Evolutionary conservation across 805 yeast genomes (phyloP).

Genomic region (Wickerhamiella nectarea): DNA sequence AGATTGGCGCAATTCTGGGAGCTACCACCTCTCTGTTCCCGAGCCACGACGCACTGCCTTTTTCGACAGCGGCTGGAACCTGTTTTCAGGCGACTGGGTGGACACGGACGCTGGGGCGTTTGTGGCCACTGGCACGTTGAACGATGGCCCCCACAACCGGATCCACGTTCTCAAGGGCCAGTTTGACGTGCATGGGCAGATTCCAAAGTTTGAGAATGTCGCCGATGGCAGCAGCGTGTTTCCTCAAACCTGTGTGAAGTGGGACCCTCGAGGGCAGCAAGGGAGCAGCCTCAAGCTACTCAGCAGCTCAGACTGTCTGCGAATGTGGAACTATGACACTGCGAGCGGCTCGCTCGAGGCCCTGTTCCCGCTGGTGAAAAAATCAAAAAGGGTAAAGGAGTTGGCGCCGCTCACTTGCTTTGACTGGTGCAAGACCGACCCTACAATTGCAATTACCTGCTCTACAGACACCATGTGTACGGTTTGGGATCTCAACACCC

Average conservation of each 20-base stretch:
- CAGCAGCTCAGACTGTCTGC: slow-evolving; percentile 56
- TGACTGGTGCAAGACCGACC: slow-evolving; percentile 75
- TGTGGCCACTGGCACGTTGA: slow-evolving; percentile 60
- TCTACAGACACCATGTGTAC: slow-evolving; percentile 96
- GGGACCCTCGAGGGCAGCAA: slow-evolving; percentile 43
- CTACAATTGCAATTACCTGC: slow-evolving; percentile 61
- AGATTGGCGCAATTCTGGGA: not conserved
- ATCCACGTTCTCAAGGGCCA: slow-evolving; percentile 27
- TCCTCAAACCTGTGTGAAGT: slow-evolving; percentile 58
- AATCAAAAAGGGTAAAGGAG: slow-evolving; percentile 32
- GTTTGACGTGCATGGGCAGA: slow-evolving; percentile 5
- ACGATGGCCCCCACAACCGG: slow-evolving; percentile 63
- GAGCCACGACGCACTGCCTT: slow-evolving; percentile 13
- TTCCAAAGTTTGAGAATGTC: slow-evolving; percentile 21
- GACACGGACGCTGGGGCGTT: slow-evolving; percentile 27
- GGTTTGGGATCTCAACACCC: slow-evolving; percentile 70
- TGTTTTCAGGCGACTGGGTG: slow-evolving; percentile 43
- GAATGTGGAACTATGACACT: slow-evolving; percentile 43
- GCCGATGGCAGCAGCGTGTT: slow-evolving; percentile 44
- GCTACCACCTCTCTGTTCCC: slow-evolving; percentile 25
- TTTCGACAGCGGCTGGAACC: slow-evolving; percentile 37
- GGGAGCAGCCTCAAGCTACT: slow-evolving; percentile 36
- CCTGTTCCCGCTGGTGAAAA: slow-evolving; percentile 30
- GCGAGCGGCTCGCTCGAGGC: slow-evolving; percentile 27
- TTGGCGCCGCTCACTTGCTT: slow-evolving; percentile 82